A percentile compares a stretch with the other conserved stretches of the same genome.
Evolutionary conservation across 2,329 filamentous ascomycete species (phyloP).

Genomic region (Incumbomyces delicatus): DNA sequence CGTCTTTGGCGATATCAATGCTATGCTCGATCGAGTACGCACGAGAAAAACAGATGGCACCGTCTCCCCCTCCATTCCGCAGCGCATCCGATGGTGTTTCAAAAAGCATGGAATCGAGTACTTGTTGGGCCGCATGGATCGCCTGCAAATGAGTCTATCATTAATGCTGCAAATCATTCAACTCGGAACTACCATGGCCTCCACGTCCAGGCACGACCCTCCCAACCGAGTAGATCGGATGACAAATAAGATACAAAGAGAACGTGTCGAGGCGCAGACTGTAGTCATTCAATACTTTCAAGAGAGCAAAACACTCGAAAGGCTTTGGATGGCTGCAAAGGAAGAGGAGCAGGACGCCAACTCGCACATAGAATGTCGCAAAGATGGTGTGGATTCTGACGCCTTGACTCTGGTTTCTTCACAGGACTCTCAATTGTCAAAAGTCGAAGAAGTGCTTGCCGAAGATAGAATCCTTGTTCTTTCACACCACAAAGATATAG

Average conservation of each 20-base stretch:
- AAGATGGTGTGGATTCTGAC: constrained; percentile 4
- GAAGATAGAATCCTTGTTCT: constrained; percentile 7
- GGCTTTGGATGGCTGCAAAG: constrained; percentile 28
- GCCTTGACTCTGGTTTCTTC: neutral
- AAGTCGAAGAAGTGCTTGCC: neutral
- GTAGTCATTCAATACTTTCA: constrained; percentile 36
- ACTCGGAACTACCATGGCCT: constrained; percentile 27
- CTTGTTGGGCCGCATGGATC: constrained; percentile 32
- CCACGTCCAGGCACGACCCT: constrained; percentile 19
- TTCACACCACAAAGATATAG: constrained; percentile 23
- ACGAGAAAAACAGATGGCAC: constrained; percentile 22
- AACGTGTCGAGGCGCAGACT: constrained; percentile 33
- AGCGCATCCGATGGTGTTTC: constrained; percentile 33
- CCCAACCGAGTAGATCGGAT: constrained; percentile 17
- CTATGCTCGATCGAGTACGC: constrained; percentile 30
- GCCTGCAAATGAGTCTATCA: constrained; percentile 31
- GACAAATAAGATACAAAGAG: constrained; percentile 29
- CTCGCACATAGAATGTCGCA: constrained; percentile 10
- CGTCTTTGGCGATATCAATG: constrained; percentile 33
- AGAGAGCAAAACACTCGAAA: constrained; percentile 29
- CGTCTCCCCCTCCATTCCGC: constrained; percentile 22
- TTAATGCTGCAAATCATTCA: constrained; percentile 32
- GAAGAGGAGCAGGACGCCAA: constrained; percentile 24
- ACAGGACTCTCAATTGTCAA: constrained; percentile 1
- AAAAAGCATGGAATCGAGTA: constrained; percentile 34